A percentile compares a stretch with the other conserved stretches of the same genome.
These are phyloP conservation scores for Colletotrichum scovillei DNA, from an alignment of 2,329 filamentous ascomycete genomes.

Conservation along the genomic window DNA sequence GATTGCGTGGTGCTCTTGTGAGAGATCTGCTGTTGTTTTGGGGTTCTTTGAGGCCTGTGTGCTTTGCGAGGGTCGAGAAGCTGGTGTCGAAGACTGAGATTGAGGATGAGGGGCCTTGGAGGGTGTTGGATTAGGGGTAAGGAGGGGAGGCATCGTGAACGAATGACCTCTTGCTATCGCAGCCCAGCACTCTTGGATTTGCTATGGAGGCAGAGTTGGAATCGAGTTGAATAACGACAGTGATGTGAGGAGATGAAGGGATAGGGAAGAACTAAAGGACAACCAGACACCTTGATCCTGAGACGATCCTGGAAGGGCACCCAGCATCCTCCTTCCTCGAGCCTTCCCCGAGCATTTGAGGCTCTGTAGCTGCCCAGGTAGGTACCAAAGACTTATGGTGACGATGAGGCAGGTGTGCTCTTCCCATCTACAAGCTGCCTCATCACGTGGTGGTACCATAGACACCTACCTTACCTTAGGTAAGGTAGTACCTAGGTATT, in stretches of 20 bases:
- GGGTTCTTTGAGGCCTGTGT: background rate
- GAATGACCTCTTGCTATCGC: background rate
- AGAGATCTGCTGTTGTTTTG: background rate
- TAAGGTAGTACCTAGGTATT: too few species aligned
- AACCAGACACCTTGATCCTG: background rate
- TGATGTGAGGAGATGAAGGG: background rate
- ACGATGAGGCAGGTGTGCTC: background rate
- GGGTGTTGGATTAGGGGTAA: background rate
- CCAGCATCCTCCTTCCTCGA: background rate
- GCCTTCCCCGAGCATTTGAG: background rate
- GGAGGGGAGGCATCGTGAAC: background rate
- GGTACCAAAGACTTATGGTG: background rate
- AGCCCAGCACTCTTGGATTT: background rate
- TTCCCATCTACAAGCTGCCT: background rate
- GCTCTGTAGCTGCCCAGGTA: background rate
- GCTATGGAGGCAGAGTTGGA: background rate
- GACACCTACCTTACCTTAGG: too few species aligned
- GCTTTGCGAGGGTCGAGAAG: background rate
- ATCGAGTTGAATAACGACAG: background rate
- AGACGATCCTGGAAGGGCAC: background rate
- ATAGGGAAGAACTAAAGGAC: too few species aligned
- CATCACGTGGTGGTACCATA: too few species aligned
- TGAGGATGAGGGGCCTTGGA: background rate
- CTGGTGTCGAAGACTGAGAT: background rate
- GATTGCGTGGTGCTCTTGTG: slow-evolving; percentile 27